phyloP scores from a whole-genome alignment of 129 eudicot genomes.

The Apium graveolens region DNA sequence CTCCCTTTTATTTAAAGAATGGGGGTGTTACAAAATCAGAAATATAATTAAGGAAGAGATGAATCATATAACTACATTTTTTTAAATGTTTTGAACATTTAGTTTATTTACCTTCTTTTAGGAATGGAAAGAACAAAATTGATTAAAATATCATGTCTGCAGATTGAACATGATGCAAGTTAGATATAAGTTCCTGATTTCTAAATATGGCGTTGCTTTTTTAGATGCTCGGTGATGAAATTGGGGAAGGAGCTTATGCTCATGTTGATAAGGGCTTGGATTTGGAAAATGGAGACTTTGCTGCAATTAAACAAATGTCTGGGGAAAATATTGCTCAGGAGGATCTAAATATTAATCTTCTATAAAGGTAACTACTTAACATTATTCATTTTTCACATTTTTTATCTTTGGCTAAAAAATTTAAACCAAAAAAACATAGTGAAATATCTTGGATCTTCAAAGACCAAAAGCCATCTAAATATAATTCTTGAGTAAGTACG shows the following conservation, averaged over 20 bases:
- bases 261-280: constrained; percentile 98
- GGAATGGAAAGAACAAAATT: too few relatives aligned
- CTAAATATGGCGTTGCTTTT: background rate
- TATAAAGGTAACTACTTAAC: background rate
- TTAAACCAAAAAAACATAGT: constrained; percentile 61
- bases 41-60: too few relatives aligned
- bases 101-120: too few relatives aligned
- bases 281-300: constrained; percentile 96
- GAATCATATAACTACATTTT: too few relatives aligned
- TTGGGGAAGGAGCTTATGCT: constrained; percentile 99
- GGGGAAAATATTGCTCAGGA: constrained; percentile 92
- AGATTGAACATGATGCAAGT: too few relatives aligned
- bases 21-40: too few relatives aligned
- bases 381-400: background rate
- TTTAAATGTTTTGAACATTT: too few relatives aligned
- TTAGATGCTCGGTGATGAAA: constrained; percentile 97
- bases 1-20: too few relatives aligned
- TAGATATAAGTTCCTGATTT: constrained; percentile 11
- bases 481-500: constrained; percentile 88
- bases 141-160: too few relatives aligned
- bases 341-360: constrained; percentile 50
- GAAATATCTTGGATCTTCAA: constrained; percentile 88
- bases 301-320: constrained; percentile 95
- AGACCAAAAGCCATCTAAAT: constrained; percentile 88
- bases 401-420: constrained; percentile 23